These are phyloP conservation scores for Hebeloma cylindrosporum DNA, from an alignment of 768 basidiomycete genomes.

Conservation along the genomic window DNA sequence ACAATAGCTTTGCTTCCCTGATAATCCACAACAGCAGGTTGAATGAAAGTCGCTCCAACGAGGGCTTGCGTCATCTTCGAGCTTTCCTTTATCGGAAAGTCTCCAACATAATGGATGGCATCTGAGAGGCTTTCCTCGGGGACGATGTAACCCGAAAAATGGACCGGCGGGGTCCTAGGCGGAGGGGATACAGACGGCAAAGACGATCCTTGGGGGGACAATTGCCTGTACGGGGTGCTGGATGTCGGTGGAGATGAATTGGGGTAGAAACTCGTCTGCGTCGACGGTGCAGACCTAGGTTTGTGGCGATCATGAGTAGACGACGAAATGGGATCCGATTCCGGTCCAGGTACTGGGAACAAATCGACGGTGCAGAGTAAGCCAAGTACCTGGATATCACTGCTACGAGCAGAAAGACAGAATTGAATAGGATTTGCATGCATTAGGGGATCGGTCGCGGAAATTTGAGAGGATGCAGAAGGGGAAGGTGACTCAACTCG, in stretches of 20 bases:
- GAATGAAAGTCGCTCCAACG: constrained; percentile 62
- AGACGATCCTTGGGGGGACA: too few relatives aligned
- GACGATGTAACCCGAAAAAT: constrained; percentile 18
- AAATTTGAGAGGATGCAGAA: neutral
- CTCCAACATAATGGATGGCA: constrained; percentile 42
- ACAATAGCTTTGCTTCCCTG: constrained; percentile 55
- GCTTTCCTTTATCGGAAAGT: constrained; percentile 44
- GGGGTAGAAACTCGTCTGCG: constrained; percentile 16
- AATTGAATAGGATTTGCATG: neutral
- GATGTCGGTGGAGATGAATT: constrained; percentile 5
- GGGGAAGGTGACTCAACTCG: constrained; percentile 37
- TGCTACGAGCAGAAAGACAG: constrained; percentile 26
- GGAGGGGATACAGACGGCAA: neutral
- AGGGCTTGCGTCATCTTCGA: constrained; percentile 53
- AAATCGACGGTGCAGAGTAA: constrained; percentile 78
- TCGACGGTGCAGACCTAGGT: constrained; percentile 15
- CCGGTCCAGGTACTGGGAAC: constrained; percentile 52
- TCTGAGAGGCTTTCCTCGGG: constrained; percentile 24
- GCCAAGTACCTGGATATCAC: constrained; percentile 62
- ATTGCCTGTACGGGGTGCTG: too few relatives aligned
- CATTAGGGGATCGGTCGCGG: too few relatives aligned
- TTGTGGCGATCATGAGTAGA: constrained; percentile 3
- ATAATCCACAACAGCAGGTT: constrained; percentile 54
- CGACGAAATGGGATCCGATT: constrained; percentile 1
- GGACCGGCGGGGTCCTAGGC: constrained; percentile 11